Base-by-base conservation (phyloP, 257 asterid genomes). In the Primulina eburnea region DNA sequence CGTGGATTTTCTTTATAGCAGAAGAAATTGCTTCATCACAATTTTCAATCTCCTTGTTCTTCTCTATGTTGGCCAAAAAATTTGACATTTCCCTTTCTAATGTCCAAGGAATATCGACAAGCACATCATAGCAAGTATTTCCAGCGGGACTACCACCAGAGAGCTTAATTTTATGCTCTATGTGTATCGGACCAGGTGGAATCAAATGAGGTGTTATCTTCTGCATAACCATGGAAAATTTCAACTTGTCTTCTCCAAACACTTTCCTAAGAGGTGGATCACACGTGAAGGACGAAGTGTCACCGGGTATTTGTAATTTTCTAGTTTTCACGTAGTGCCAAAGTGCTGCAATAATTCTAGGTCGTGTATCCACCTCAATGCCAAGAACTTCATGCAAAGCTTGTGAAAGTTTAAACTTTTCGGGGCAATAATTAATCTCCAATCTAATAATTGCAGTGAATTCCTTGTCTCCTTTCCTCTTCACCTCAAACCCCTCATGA, bases 401-500 rank as follows among this genome's bases (percentile, higher is more conserved):
- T 3, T 95, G 86, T 16, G 97, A 82, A 57, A 92, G 90, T 76
- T 80, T 90, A 79, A 81, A 90, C 67, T 81, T 87, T 70, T 92
- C 98, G 12, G 96, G 92, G 35, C 63, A 71, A 68, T 88, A 84
- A 75, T 90, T 85, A 95, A 92, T 86, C 84, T 90, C 98, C 78
- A 92, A 65, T 74, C 97, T 88, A 71, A 92, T 79, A 68, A 90
- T 82, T 6, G 93, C 97, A 20, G 88, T 87, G 81, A 92, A 88
- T 83, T 92, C 98, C 80, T 82, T 88, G 68, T 88, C 88, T 5
- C 98, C 98, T 82, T 85, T 92, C 56, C 98, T 82, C 83, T 81
- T 92, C 78, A 92, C 87, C 86, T 90, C 98, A 84, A 87, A 92
- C 38, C 97, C 98, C 68, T 92, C 95, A 8, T 81, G 92, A 59